These are phyloP conservation scores for Xylariaceae sp. DNA, from an alignment of 2,329 filamentous ascomycete species.

Conservation along the genomic window DNA sequence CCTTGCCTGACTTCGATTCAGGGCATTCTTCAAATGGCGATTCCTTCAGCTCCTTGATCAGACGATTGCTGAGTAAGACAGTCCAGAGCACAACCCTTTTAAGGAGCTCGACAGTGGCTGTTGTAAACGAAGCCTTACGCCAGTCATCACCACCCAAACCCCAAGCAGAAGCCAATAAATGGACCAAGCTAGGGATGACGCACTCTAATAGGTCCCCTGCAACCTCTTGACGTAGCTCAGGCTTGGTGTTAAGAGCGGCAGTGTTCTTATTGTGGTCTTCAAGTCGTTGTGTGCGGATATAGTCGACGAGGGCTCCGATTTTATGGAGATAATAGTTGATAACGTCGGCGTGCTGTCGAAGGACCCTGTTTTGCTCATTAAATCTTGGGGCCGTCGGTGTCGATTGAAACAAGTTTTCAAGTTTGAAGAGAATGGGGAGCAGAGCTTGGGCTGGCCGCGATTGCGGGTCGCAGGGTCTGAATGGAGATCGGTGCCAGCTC, in stretches of 20 bases:
- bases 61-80: constrained; percentile 17
- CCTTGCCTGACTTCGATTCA: neutral
- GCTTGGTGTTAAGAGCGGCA: constrained; percentile 7
- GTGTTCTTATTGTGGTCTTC: constrained; percentile 1
- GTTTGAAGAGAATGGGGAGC: constrained; percentile 19
- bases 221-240: constrained; percentile 17
- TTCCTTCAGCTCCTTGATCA: constrained; percentile 14
- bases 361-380: constrained; percentile 24
- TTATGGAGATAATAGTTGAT: constrained; percentile 24
- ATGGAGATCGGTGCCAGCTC: constrained; percentile 18
- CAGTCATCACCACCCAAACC: constrained; percentile 20
- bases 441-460: constrained; percentile 19
- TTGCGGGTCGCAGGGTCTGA: constrained; percentile 11
- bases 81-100: constrained; percentile 23
- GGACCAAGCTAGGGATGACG: constrained; percentile 26
- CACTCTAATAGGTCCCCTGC: constrained; percentile 20
- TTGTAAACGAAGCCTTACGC: constrained; percentile 21
- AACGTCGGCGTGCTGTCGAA: constrained; percentile 21
- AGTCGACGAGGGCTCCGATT: constrained; percentile 16
- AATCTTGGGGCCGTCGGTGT: constrained; percentile 19
- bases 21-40: constrained; percentile 7
- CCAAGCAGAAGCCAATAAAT: constrained; percentile 25
- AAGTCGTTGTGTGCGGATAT: constrained; percentile 21
- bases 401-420: constrained; percentile 22
- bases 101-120: constrained; percentile 21